Evolutionary conservation across 495 filamentous ascomycete genomes (phyloP), one percentile per base, ranked within the genome.

Genomic region (Chaetomidium leptoderma): DNA sequence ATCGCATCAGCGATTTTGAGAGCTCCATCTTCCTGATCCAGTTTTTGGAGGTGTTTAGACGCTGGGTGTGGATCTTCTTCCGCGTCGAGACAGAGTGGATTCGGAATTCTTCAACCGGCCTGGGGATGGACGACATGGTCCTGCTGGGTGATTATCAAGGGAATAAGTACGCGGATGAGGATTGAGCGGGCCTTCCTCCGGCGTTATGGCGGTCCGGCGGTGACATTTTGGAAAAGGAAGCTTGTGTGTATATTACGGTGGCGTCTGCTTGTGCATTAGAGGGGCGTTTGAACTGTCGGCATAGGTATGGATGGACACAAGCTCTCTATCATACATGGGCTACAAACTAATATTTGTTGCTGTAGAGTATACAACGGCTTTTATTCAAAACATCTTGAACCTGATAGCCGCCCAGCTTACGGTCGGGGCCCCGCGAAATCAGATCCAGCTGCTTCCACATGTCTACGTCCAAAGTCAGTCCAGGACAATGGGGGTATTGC

Each of bases 11-110:
- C 60, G 90, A 96, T 63, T 82, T 88, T 59, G 93, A 97, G 72
- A 84, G 85, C 48, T 78, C 79, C 2, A 85, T 97, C 36, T 98
- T 96, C 69, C 58, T 90, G n/a, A 82, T 97, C 61, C 86, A 96
- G 75, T 75, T 87, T 36, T 74, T 93, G 17, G 93, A 98, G 71
- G 85, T 97, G 8, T 78, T 87, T 19, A 82, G 93, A 39, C 80
- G 93, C 17, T 97, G 92, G 91, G 81, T 97, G 63, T 98, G 93
- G 93, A 89, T 93, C 44, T 97, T 97, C 72, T 91, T 97, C 69
- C 83, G 93, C 3, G 84, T 91, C 23, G 93, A 98, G 77, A 88
- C 89, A 21, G 93, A 98, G 76, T 95, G 87, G 87, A 80, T 90
- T 45, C 72, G 76, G 40, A 77, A 69, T 53, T 68, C 66, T 3